Percentiles rank a stretch among this genome's conserved stretches.
Evolutionary conservation across 2,329 filamentous ascomycete species (phyloP).

Genomic region (Lojkania enalia): DNA sequence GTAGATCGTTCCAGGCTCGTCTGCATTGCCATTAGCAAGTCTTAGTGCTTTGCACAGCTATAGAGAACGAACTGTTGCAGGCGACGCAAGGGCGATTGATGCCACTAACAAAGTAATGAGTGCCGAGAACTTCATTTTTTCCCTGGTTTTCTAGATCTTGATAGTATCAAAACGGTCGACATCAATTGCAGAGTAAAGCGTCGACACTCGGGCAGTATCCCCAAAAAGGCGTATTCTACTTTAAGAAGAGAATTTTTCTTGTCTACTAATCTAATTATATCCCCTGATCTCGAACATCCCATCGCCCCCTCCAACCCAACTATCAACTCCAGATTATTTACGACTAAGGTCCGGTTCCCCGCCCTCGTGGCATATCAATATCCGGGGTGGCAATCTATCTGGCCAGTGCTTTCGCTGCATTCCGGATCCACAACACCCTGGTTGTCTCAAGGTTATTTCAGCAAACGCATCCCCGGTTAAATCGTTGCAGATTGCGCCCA

Average conservation of each 20-base stretch:
- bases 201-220: too few relatives aligned
- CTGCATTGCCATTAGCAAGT: slow-evolving; percentile 10
- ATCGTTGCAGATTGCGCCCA: slow-evolving; percentile 12
- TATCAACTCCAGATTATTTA: slow-evolving; percentile 18
- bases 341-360: slow-evolving; percentile 21
- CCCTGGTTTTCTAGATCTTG: not conserved
- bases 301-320: slow-evolving; percentile 8
- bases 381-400: slow-evolving; percentile 10
- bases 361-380: slow-evolving; percentile 24
- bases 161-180: not conserved
- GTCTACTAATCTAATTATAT: slow-evolving; percentile 24
- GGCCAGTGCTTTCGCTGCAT: slow-evolving; percentile 1
- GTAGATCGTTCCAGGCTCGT: slow-evolving; percentile 26
- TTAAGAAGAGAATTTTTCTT: slow-evolving; percentile 9
- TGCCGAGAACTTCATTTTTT: slow-evolving; percentile 31
- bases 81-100: slow-evolving; percentile 26
- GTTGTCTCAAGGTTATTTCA: slow-evolving; percentile 4
- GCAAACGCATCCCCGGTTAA: slow-evolving; percentile 11
- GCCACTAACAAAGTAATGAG: slow-evolving; percentile 24
- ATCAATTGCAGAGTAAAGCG: not conserved
- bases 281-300: slow-evolving; percentile 2
- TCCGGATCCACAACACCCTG: slow-evolving; percentile 11
- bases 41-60: not conserved
- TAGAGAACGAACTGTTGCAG: slow-evolving; percentile 24
- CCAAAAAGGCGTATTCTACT: not conserved